phyloP scores from a whole-genome alignment of 192 early-diverging fungal species.

The Backusella parvicylindrica region DNA sequence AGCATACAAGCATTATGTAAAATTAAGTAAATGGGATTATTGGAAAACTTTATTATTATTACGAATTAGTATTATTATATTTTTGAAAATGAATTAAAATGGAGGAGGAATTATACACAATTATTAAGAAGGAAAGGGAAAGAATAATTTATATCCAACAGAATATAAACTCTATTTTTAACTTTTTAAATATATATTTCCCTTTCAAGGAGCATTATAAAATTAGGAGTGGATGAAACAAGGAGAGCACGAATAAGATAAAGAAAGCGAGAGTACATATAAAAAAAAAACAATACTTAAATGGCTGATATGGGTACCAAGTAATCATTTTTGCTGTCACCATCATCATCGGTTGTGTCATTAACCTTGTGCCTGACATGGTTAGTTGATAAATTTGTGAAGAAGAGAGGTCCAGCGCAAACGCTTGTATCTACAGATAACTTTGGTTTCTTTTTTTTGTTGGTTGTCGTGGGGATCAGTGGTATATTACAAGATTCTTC shows the following conservation, averaged over 20 bases:
- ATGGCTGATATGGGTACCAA: slow-evolving; percentile 13
- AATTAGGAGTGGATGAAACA: slow-evolving; percentile 1
- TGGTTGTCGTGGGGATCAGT: background rate
- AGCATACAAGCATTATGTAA: background rate
- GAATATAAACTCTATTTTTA: slow-evolving; percentile 4
- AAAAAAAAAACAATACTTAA: background rate
- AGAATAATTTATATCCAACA: background rate
- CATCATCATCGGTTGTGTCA: background rate
- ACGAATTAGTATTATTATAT: background rate
- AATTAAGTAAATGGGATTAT: background rate
- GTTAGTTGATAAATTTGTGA: slow-evolving; percentile 25
- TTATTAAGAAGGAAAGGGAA: background rate
- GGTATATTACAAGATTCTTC: background rate
- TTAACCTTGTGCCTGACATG: slow-evolving; percentile 13
- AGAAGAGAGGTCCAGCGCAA: slow-evolving; percentile 19
- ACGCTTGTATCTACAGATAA: slow-evolving; percentile 18
- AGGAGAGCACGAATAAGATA: background rate
- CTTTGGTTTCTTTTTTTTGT: slow-evolving; percentile 25
- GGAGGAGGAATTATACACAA: background rate
- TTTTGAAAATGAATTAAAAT: background rate
- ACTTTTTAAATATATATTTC: slow-evolving; percentile 2
- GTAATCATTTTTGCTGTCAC: slow-evolving; percentile 8
- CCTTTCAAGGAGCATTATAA: background rate
- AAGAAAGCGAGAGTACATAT: background rate
- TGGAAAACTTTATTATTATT: background rate